phyloP scores from a whole-genome alignment of 1,139 yeast species.

The Scheffersomyces cryptocercus region DNA sequence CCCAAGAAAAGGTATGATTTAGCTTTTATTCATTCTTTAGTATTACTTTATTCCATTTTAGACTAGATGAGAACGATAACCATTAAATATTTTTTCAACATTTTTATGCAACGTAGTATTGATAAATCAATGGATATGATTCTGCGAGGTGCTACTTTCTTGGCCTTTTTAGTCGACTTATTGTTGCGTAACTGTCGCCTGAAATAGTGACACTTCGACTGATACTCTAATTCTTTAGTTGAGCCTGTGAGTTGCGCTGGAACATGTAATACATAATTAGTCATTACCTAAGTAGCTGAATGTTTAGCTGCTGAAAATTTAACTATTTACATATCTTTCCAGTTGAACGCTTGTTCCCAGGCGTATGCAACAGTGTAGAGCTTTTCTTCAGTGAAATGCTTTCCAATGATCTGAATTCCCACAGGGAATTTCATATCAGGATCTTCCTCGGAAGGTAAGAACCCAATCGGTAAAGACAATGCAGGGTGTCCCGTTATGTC shows the following conservation, averaged over 20 bases:
- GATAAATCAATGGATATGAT: no score
- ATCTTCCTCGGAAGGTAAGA: conserved; percentile 22
- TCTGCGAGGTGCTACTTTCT: no score
- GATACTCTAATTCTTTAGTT: no score
- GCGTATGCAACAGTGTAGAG: conserved; percentile 21
- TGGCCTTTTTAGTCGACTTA: no score
- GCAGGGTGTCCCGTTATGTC: conserved; percentile 39
- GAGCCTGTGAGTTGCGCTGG: no score
- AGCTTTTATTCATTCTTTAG: not conserved
- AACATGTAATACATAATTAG: no score
- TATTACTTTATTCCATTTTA: not conserved
- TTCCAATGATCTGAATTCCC: conserved; percentile 20
- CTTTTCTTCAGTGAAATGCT: conserved; percentile 13
- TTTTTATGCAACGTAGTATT: no score
- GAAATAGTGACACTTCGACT: no score
- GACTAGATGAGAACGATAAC: not conserved
- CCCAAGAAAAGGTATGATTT: not conserved
- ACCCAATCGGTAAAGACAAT: conserved; percentile 30
- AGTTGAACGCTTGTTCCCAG: conserved; percentile 30
- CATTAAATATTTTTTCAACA: not conserved
- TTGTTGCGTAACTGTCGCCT: no score
- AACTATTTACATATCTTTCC: conserved; percentile 15
- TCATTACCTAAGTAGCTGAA: no score
- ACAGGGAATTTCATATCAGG: conserved; percentile 29
- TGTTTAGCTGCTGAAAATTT: no score